phyloP scores from a whole-genome alignment of 2,329 filamentous ascomycete species.

The Colletotrichum chrysophilum region DNA sequence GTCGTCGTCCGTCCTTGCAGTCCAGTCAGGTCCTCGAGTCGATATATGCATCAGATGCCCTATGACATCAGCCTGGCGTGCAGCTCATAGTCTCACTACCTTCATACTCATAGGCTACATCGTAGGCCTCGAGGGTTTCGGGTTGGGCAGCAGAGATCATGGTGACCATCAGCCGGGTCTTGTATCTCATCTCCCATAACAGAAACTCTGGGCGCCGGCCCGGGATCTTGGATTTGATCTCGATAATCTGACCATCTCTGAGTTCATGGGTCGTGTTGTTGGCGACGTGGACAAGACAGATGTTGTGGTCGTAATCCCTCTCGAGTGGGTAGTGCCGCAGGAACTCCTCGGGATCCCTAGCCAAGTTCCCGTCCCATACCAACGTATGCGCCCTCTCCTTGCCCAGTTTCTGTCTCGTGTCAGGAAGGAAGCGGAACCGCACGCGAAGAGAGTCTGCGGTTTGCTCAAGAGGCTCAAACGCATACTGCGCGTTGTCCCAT shows the following conservation, averaged over 20 bases:
- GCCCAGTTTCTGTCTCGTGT: neutral
- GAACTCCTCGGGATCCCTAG: neutral
- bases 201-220: neutral
- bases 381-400: neutral
- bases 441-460: neutral
- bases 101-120: neutral
- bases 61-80: neutral
- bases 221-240: neutral
- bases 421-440: neutral
- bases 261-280: neutral
- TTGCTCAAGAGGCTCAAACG: neutral
- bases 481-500: neutral
- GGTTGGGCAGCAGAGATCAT: neutral
- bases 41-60: neutral
- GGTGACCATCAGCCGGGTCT: neutral
- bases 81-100: neutral
- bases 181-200: neutral
- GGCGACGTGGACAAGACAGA: neutral
- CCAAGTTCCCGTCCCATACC: neutral
- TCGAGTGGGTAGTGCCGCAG: neutral
- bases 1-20: no score
- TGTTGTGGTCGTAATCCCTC: neutral
- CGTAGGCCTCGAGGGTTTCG: neutral
- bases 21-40: neutral
- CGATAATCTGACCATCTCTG: neutral